A percentile compares a stretch with the other conserved stretches of the same genome.
Conservation (phyloP, 2,329 filamentous ascomycete genomes). For the Verticillium nubilum region DNA sequence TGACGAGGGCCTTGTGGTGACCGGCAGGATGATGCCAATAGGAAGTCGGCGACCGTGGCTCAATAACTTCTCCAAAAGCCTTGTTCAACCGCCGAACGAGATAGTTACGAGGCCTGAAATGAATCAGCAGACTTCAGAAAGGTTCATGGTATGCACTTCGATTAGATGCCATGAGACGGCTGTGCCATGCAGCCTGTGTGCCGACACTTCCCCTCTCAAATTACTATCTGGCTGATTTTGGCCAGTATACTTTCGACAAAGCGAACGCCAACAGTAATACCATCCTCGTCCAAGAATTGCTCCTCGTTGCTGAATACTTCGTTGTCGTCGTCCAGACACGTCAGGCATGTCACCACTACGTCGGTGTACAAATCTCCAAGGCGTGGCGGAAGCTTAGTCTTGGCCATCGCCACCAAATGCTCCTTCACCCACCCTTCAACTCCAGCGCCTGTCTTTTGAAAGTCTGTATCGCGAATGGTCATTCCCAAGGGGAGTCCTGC, state of each 20-base stretch:
- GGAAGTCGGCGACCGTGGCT: too few relatives aligned
- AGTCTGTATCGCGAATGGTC: not conserved
- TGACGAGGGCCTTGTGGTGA: too few relatives aligned
- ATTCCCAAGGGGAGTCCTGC: not conserved
- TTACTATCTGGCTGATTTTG: not conserved
- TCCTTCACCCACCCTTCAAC: constrained; percentile 2
- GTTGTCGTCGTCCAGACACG: constrained; percentile 24
- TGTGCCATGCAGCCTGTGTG: too few relatives aligned
- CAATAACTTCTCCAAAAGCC: too few relatives aligned
- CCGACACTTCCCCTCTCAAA: not conserved
- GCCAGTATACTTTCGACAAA: constrained; percentile 18
- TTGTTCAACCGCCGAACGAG: too few relatives aligned
- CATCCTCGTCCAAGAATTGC: constrained; percentile 23
- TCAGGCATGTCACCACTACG: constrained; percentile 26
- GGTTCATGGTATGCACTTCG: too few relatives aligned
- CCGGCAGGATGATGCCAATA: too few relatives aligned
- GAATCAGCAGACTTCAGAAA: too few relatives aligned
- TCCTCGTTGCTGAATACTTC: constrained; percentile 20
- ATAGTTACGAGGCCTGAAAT: too few relatives aligned
- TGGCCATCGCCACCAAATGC: constrained; percentile 11
- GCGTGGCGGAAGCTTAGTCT: constrained; percentile 9
- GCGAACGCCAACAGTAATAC: constrained; percentile 19
- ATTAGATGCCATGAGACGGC: too few relatives aligned
- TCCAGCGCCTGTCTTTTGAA: not conserved
- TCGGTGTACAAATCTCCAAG: constrained; percentile 16